Base-by-base conservation (phyloP, 495 filamentous ascomycete species). In the Hypoxylon fragiforme region DNA sequence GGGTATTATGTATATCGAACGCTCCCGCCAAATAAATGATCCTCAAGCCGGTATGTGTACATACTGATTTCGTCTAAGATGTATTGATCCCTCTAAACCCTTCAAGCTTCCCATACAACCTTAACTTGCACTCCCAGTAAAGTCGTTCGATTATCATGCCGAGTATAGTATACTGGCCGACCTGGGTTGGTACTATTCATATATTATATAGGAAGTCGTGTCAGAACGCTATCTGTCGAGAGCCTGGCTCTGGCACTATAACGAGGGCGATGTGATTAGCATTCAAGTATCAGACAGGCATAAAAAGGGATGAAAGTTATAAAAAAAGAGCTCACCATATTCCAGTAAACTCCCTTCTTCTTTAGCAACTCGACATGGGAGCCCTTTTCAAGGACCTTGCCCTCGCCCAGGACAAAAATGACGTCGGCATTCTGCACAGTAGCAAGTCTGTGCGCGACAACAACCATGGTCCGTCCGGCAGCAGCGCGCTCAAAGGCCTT, bases 401-500 rank as follows among this genome's bases (percentile, higher is more conserved):
- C 75, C 62, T 82, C 78, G 39, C 78, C 78, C 21, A 82, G 72
- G 54, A 86, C 79, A 34, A 78, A 81, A 34, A 82, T 84, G 44
- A 80, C 64, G 57, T 85, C 82, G 9, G 82, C 82, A 62, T 83
- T 78, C 62, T 81, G 77, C 35, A 85, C 78, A 0, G 80, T 84
- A 34, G 73, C 75, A 16, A 85, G 67, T 8, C 82, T 71, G 63
- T 88, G 84, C 8, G 90, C 90, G 22, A 95, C 88, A 0, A 85
- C 89, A 31, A 95, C 78, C 46, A 89, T 88, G 0, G 87, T 94
- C 47, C 87, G 73, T 9, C 79, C 81, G 44, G 71, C 69, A 1
- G 82, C 80, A 0, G 86, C 84, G 60, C 80, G 77, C 57, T 87
- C 86, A 50, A 95, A 76, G 6, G 87, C 88, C 31, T 80, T 77